Percentiles rank a stretch among this genome's conserved stretches.
These are phyloP conservation scores for Agapanthus africanus DNA, from an alignment of 106 monocot species.

Conservation along the genomic window DNA sequence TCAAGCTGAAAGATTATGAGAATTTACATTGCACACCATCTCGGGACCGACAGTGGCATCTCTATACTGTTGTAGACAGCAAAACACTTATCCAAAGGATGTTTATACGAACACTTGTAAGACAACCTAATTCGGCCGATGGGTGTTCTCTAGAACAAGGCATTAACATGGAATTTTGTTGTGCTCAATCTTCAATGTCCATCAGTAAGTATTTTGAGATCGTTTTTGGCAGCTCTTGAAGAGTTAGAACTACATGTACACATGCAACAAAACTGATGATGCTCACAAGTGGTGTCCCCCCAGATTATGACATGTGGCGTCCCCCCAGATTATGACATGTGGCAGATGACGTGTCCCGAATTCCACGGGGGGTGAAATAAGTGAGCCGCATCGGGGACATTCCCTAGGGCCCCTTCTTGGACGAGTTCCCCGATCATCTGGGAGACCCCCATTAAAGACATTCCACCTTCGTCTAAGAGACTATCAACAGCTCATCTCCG, in stretches of 20 bases:
- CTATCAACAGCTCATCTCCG: too few relatives aligned
- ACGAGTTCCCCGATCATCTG: too few relatives aligned
- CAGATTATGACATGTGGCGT: too few relatives aligned
- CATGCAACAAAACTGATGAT: too few relatives aligned
- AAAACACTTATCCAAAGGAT: slow-evolving; percentile 66
- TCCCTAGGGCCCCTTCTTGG: too few relatives aligned
- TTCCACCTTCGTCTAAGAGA: too few relatives aligned
- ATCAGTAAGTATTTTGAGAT: slow-evolving; percentile 76
- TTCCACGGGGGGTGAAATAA: too few relatives aligned
- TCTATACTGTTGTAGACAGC: slow-evolving; percentile 65
- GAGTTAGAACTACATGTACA: slow-evolving; percentile 86
- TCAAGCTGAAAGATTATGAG: slow-evolving; percentile 74
- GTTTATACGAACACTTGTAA: slow-evolving; percentile 88
- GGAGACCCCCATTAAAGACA: too few relatives aligned
- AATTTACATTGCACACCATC: slow-evolving; percentile 86
- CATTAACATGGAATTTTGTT: slow-evolving; percentile 34
- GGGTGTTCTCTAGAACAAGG: slow-evolving; percentile 29
- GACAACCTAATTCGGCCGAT: slow-evolving; percentile 53
- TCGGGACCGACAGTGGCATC: slow-evolving; percentile 92
- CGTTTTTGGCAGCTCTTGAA: slow-evolving; percentile 69
- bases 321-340: too few relatives aligned
- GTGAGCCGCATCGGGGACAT: too few relatives aligned
- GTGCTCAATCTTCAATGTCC: slow-evolving; percentile 33
- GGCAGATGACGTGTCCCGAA: too few relatives aligned
- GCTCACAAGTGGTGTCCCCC: too few relatives aligned